Conservation (phyloP, 352 stramenopile species). For the Globisporangium irregulare region DNA sequence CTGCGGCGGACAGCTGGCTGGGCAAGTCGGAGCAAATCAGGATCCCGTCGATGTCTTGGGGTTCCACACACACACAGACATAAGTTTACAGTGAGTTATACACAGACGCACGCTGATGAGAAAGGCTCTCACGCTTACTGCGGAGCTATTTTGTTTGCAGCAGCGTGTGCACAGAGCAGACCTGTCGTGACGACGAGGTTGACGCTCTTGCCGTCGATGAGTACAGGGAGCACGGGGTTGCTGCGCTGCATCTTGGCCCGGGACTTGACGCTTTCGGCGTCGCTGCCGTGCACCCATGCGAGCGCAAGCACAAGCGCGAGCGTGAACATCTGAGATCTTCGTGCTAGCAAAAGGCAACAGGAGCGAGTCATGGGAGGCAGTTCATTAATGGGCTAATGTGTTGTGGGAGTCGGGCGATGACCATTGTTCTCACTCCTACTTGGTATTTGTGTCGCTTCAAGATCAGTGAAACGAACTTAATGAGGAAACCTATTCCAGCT, state of each 20-base stretch:
- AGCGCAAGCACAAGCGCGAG: background rate
- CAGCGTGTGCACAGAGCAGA: background rate
- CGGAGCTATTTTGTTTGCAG: background rate
- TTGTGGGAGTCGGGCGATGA: background rate
- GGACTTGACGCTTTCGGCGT: constrained; percentile 13
- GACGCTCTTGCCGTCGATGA: constrained; percentile 25
- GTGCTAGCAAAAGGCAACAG: background rate
- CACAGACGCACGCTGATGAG: background rate
- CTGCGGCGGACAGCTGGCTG: background rate
- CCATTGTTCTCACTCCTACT: background rate
- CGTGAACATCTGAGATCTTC: background rate
- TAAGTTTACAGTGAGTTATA: background rate
- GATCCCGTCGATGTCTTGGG: constrained; percentile 36
- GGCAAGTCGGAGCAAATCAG: constrained; percentile 34
- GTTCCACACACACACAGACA: background rate
- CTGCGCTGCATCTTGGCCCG: constrained; percentile 40
- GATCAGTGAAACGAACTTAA: background rate
- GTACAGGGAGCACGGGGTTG: constrained; percentile 36
- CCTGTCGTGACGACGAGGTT: constrained; percentile 47
- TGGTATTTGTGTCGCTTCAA: background rate
- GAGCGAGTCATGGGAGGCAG: background rate
- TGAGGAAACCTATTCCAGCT: no score
- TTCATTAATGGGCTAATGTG: background rate
- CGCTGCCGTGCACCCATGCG: background rate
- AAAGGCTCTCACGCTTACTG: background rate